A percentile compares a stretch with the other conserved stretches of the same genome.
phyloP scores from a whole-genome alignment of 2,329 filamentous ascomycete species.

The Phoma herbarum region DNA sequence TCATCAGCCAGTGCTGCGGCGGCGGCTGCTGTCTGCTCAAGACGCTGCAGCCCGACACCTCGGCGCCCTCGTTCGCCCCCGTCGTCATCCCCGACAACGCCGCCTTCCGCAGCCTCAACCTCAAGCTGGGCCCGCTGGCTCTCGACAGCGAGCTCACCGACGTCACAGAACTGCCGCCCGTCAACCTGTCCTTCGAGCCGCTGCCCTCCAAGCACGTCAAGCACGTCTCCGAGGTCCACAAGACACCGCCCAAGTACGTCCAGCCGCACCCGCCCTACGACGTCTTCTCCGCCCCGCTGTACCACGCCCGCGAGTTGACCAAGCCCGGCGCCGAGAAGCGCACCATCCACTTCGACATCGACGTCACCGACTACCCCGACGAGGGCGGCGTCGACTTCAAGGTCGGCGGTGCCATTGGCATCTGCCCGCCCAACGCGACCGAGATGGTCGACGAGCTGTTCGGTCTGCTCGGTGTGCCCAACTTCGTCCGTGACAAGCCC shows the following conservation, averaged over 20 bases:
- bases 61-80: conserved; percentile 55
- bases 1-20: conserved; percentile 70
- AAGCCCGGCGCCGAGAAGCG: conserved; percentile 90
- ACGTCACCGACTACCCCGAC: conserved; percentile 91
- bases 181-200: conserved; percentile 75
- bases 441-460: conserved; percentile 83
- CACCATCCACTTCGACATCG: conserved; percentile 96
- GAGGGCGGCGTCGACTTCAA: conserved; percentile 91
- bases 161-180: conserved; percentile 75
- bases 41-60: conserved; percentile 59
- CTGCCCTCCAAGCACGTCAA: conserved; percentile 56
- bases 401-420: conserved; percentile 93
- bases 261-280: conserved; percentile 94
- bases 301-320: conserved; percentile 86
- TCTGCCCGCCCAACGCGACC: conserved; percentile 86
- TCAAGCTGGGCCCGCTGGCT: conserved; percentile 79
- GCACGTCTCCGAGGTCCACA: conserved; percentile 55
- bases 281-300: conserved; percentile 88
- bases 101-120: conserved; percentile 79
- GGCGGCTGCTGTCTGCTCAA: conserved; percentile 71
- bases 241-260: conserved; percentile 85
- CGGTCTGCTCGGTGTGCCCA: conserved; percentile 81
- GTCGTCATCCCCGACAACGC: conserved; percentile 77
- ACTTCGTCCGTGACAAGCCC: conserved; percentile 83
- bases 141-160: conserved; percentile 74